Base-by-base conservation (phyloP, 2,329 filamentous ascomycete genomes). In the Ophiostoma fasciatum region DNA sequence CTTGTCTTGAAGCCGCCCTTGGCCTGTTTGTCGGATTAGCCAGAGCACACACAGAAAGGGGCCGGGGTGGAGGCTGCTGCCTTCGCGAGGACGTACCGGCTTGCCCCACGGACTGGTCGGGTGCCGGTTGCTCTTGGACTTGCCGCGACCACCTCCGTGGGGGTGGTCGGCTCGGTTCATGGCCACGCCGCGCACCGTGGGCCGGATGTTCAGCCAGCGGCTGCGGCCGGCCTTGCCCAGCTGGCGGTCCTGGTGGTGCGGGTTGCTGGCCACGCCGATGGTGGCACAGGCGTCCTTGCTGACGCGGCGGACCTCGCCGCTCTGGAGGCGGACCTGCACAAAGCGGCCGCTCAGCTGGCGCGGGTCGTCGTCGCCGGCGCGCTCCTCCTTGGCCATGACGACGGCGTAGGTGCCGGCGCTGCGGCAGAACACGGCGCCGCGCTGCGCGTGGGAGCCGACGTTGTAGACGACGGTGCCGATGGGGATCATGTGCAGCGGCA, bases 91-190 rank as follows among this genome's bases (percentile, higher is more conserved):
- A 74, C 83, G 63, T 79, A 92, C 85, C 53, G 84, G 88, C 54
- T 76, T 79, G 56, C 92, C 90, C 90, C 92, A 98, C 40, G 90
- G 90, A 62, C 84, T 94, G 49, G 90, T 84, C 23, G 92, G 90
- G 54, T 93, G 71, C 42, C 87, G 76, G 55, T 94, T 94, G 74
- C 90, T 85, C 82, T 98, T 98, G 39, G 85, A 94, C 65, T 98
- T 98, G 65, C 90, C 90, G 69, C 92, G 76, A 61, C 90, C 90
- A 81, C 90, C 90, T 72, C 90, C 90, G 59, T 98, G 90, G 52
- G 90, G 90, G 69, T 98, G 90, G 53, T 98, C 90, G 50, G 77
- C 82, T 57, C 88, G 85, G 66, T 98, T 98, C 92, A 98, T 98
- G 44, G 92, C 90, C 49, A 96, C 63, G 79, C 90, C 92, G 66